These are phyloP conservation scores for Brassica incana DNA, from an alignment of 345 rosid species.

Conservation along the genomic window DNA sequence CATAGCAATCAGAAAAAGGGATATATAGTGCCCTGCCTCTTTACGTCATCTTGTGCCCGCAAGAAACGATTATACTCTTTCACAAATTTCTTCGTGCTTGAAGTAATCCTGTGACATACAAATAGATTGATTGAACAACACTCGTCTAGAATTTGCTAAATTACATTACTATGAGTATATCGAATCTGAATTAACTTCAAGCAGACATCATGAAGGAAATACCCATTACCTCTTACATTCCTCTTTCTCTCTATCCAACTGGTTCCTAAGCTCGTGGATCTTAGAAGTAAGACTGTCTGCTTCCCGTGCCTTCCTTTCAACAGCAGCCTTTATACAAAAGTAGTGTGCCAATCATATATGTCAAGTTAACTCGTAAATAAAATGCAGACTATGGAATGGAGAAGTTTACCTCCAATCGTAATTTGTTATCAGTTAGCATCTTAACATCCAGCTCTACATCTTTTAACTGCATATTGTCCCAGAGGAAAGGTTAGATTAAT, in stretches of 20 bases:
- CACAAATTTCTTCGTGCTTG: slow-evolving; percentile 74
- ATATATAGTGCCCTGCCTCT: slow-evolving; percentile 48
- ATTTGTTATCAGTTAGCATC: slow-evolving; percentile 51
- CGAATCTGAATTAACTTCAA: background rate
- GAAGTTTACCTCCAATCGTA: slow-evolving; percentile 54
- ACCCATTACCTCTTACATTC: slow-evolving; percentile 65
- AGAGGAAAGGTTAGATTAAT: slow-evolving; percentile 18
- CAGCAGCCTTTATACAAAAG: slow-evolving; percentile 40
- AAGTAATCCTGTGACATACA: slow-evolving; percentile 60
- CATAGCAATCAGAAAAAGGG: background rate
- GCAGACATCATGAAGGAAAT: slow-evolving; percentile 8
- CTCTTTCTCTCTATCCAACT: slow-evolving; percentile 71
- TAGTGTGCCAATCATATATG: background rate
- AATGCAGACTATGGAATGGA: slow-evolving; percentile 37
- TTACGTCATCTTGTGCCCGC: slow-evolving; percentile 69
- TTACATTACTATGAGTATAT: background rate
- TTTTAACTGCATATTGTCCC: slow-evolving; percentile 58
- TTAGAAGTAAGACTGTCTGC: slow-evolving; percentile 66
- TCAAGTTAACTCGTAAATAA: slow-evolving; percentile 2
- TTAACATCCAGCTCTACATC: slow-evolving; percentile 54
- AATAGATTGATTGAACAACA: slow-evolving; percentile 26
- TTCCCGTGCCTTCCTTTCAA: slow-evolving; percentile 70
- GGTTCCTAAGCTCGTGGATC: slow-evolving; percentile 69
- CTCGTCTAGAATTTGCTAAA: slow-evolving; percentile 13
- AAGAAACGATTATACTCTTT: slow-evolving; percentile 60